A percentile compares a stretch with the other conserved stretches of the same genome.
Evolutionary conservation across 2,329 filamentous ascomycete species (phyloP).

Genomic region (Pleurostoma richardsiae): DNA sequence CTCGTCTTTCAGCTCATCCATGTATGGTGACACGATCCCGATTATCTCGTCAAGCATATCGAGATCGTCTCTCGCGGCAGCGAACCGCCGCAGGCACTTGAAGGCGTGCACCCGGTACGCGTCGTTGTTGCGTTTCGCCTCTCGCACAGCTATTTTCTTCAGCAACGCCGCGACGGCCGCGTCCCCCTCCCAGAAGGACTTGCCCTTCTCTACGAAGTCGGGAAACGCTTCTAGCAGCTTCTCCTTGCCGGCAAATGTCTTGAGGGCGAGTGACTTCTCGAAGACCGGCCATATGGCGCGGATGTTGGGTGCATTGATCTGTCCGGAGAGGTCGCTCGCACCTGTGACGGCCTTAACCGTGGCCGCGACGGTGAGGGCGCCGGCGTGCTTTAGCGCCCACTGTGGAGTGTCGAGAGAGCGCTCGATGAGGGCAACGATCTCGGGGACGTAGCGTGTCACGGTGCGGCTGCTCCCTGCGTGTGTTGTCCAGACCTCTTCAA

Average conservation of each 20-base stretch:
- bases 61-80: conserved; percentile 61
- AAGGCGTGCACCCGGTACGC: conserved; percentile 75
- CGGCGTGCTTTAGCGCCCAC: conserved; percentile 88
- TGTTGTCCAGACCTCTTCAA: conserved; percentile 81
- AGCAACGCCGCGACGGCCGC: conserved; percentile 54
- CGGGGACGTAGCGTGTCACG: conserved; percentile 76
- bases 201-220: conserved; percentile 65
- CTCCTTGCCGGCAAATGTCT: conserved; percentile 92
- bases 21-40: conserved; percentile 55
- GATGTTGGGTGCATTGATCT: conserved; percentile 56
- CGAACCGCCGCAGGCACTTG: conserved; percentile 65
- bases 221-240: conserved; percentile 75
- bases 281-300: conserved; percentile 74
- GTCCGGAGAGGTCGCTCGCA: conserved; percentile 49
- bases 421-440: conserved; percentile 68
- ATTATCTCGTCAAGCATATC: conserved; percentile 65
- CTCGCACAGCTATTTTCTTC: conserved; percentile 76
- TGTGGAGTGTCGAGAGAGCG: conserved; percentile 71
- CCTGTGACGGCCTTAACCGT: conserved; percentile 61
- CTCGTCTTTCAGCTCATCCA: conserved; percentile 54
- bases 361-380: conserved; percentile 74
- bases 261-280: conserved; percentile 76
- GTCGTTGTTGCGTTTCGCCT: conserved; percentile 90
- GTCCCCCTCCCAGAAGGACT: conserved; percentile 51
- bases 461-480: conserved; percentile 82